These are phyloP conservation scores for Amniculicola lignicola DNA, from an alignment of 495 filamentous ascomycete species.

Conservation along the genomic window DNA sequence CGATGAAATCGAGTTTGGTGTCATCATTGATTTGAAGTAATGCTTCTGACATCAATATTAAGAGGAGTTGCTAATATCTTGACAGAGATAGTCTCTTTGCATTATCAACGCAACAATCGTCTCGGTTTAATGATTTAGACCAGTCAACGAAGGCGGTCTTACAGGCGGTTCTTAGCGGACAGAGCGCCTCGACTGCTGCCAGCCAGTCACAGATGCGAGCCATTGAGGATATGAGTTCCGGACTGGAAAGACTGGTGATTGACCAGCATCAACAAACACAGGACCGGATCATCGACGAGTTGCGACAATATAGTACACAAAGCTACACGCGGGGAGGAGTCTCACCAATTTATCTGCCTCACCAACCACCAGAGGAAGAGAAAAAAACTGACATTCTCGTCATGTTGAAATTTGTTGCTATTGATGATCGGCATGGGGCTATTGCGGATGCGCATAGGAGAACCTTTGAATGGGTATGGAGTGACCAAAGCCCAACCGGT, in stretches of 20 bases:
- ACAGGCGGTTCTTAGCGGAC: not conserved
- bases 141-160: slow-evolving; percentile 1
- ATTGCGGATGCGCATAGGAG: not conserved
- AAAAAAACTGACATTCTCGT: slow-evolving; percentile 4
- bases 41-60: not conserved
- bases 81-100: not conserved
- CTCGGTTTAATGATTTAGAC: not conserved
- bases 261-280: slow-evolving; percentile 5
- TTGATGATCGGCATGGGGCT: slow-evolving; percentile 2
- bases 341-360: too few species aligned
- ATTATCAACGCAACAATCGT: slow-evolving; percentile 2
- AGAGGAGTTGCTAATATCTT: not conserved
- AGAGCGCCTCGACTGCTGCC: slow-evolving; percentile 4
- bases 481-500: not conserved
- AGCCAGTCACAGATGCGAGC: slow-evolving; percentile 1
- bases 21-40: slow-evolving; percentile 1
- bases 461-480: slow-evolving; percentile 12
- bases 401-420: slow-evolving; percentile 2
- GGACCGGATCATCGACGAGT: not conserved
- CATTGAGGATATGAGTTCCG: not conserved
- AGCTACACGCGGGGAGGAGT: too few species aligned
- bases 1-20: slow-evolving; percentile 8
- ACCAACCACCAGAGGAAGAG: too few species aligned
- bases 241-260: not conserved
- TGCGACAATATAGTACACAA: slow-evolving; percentile 8